Evolutionary conservation across 768 basidiomycete species (phyloP).

Genomic region (Boletus subcaerulescens): DNA sequence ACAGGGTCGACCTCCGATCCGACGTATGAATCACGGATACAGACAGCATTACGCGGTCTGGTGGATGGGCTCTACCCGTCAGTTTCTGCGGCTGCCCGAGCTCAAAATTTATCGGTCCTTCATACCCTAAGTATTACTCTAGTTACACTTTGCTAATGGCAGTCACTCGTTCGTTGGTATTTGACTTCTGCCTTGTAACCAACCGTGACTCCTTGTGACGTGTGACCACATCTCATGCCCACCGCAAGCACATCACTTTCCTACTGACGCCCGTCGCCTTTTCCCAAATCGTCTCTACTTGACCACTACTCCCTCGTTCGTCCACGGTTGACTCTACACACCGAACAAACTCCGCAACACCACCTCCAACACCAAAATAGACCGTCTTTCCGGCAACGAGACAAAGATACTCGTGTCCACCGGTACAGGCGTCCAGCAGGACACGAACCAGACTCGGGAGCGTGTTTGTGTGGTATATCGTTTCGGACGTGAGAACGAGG

Average conservation of each 20-base stretch:
- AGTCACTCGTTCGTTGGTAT: too few species aligned
- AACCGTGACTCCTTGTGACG: too few species aligned
- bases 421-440: constrained; percentile 39
- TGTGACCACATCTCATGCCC: constrained; percentile 44
- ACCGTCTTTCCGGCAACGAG: constrained; percentile 89
- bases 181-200: too few species aligned
- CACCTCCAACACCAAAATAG: constrained; percentile 95
- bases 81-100: too few species aligned
- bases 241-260: constrained; percentile 60
- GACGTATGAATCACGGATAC: too few species aligned
- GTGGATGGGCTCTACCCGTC: too few species aligned
- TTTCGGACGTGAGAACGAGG: constrained; percentile 85
- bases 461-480: constrained; percentile 75
- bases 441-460: constrained; percentile 58
- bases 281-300: constrained; percentile 63
- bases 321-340: constrained; percentile 35
- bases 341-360: constrained; percentile 68
- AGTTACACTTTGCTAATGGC: too few species aligned
- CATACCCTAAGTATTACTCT: too few species aligned
- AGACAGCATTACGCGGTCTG: too few species aligned
- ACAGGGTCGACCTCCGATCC: too few species aligned
- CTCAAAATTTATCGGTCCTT: too few species aligned
- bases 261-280: constrained; percentile 67
- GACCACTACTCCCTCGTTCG: constrained; percentile 28
- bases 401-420: constrained; percentile 38